These are phyloP conservation scores for Limonium bicolor DNA, from an alignment of 148 eudicot species.

Conservation along the genomic window DNA sequence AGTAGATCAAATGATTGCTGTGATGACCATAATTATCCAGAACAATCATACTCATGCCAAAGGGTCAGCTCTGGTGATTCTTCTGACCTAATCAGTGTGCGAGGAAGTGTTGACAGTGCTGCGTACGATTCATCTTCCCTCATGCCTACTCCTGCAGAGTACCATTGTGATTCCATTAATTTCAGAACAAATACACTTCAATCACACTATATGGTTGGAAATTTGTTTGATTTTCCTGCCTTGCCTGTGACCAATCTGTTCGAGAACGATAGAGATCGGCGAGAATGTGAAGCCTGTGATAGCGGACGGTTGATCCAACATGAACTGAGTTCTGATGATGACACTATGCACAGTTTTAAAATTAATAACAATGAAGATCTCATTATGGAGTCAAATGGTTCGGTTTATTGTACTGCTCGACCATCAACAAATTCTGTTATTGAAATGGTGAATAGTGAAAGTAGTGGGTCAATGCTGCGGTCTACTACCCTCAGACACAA, in stretches of 20 bases:
- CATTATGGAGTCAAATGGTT: conserved; percentile 52
- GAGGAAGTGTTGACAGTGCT: conserved; percentile 42
- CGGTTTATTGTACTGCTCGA: conserved; percentile 17
- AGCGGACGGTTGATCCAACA: conserved; percentile 25
- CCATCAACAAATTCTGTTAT: conserved; percentile 28
- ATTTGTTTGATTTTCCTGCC: conserved; percentile 61
- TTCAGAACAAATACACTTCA: conserved; percentile 25
- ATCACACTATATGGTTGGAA: conserved; percentile 31
- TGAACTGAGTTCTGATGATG: conserved; percentile 26
- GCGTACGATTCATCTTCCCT: conserved; percentile 47
- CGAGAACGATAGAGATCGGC: conserved; percentile 25
- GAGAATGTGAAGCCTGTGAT: conserved; percentile 22
- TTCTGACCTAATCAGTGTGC: conserved; percentile 49
- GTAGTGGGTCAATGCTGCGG: conserved; percentile 15
- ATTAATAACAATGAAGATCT: conserved; percentile 62
- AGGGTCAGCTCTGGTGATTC: conserved; percentile 63
- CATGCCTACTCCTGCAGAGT: conserved; percentile 32
- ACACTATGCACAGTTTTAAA: conserved; percentile 57
- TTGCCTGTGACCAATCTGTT: conserved; percentile 72
- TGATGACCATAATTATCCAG: conserved; percentile 34
- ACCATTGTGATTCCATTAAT: conserved; percentile 19
- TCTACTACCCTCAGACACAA: conserved; percentile 31
- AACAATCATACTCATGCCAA: conserved; percentile 31
- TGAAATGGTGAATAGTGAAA: conserved; percentile 22
- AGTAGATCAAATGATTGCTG: conserved; percentile 21